phyloP scores from a whole-genome alignment of 2,329 filamentous ascomycete genomes.

The Thermothelomyces thermophilus region DNA sequence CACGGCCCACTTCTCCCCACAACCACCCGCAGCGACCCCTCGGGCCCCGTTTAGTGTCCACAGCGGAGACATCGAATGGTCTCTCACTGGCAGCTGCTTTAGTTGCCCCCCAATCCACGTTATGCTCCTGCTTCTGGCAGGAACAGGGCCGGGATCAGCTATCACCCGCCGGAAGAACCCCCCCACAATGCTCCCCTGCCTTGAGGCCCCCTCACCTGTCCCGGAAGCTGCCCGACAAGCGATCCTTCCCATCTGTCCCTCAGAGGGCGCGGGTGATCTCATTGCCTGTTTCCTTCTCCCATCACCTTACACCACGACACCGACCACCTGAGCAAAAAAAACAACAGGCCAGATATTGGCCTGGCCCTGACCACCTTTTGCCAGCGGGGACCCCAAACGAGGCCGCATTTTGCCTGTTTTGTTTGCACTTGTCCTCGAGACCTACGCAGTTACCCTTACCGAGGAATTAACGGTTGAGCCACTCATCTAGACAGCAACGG shows the following conservation, averaged over 20 bases:
- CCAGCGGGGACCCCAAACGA: conserved; percentile 11
- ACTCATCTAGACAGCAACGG: conserved; percentile 14
- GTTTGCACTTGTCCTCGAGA: not conserved
- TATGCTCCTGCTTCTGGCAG: not conserved
- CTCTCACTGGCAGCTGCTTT: not conserved
- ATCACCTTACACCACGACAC: conserved; percentile 19
- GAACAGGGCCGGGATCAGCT: conserved; percentile 4
- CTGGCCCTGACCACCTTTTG: conserved; percentile 23
- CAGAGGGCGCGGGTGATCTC: conserved; percentile 22
- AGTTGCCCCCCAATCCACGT: not conserved
- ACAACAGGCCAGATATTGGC: conserved; percentile 21
- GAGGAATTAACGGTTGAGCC: conserved; percentile 17
- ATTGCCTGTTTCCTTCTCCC: conserved; percentile 21
- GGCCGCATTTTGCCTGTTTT: conserved; percentile 6
- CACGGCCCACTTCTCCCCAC: conserved; percentile 16
- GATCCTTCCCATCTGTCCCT: conserved; percentile 1
- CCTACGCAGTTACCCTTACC: conserved; percentile 4
- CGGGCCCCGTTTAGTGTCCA: conserved; percentile 1
- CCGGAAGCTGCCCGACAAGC: conserved; percentile 18
- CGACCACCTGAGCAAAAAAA: conserved; percentile 13
- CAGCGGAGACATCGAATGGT: not conserved
- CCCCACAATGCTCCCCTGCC: conserved; percentile 1
- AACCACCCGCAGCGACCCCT: conserved; percentile 8
- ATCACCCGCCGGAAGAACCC: conserved; percentile 2
- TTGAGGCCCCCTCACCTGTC: conserved; percentile 9